Conservation (phyloP, 2,329 filamentous ascomycete species). For the Periconia macrospinosa region DNA sequence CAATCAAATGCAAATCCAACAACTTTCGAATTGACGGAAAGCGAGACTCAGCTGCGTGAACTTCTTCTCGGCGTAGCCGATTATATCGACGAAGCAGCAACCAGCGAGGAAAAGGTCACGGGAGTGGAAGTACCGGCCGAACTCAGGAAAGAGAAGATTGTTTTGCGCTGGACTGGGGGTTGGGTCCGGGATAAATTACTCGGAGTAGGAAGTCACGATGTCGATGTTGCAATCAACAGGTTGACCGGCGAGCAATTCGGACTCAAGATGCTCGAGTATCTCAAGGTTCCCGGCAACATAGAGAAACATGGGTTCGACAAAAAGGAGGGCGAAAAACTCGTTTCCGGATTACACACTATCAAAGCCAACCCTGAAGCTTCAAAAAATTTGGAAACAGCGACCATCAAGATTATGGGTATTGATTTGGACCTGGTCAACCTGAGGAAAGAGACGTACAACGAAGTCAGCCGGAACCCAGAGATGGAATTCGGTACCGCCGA, state of each 20-base stretch:
- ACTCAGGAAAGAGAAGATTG: slow-evolving; percentile 47
- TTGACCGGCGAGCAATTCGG: slow-evolving; percentile 82
- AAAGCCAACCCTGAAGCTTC: slow-evolving; percentile 93
- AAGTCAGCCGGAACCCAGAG: slow-evolving; percentile 85
- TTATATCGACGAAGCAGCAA: slow-evolving; percentile 59
- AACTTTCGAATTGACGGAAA: slow-evolving; percentile 63
- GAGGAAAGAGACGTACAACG: slow-evolving; percentile 84
- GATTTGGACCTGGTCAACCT: slow-evolving; percentile 96
- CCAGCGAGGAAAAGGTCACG: slow-evolving; percentile 25
- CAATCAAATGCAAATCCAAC: slow-evolving; percentile 15
- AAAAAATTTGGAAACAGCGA: slow-evolving; percentile 92
- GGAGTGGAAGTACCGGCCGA: slow-evolving; percentile 46
- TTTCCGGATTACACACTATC: slow-evolving; percentile 78
- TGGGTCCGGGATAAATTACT: slow-evolving; percentile 88
- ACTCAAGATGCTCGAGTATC: slow-evolving; percentile 68
- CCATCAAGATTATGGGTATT: slow-evolving; percentile 79
- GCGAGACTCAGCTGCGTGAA: slow-evolving; percentile 72
- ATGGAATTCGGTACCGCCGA: slow-evolving; percentile 92
- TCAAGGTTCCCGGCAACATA: slow-evolving; percentile 61
- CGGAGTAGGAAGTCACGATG: slow-evolving; percentile 72
- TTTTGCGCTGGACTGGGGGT: slow-evolving; percentile 76
- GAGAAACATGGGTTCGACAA: slow-evolving; percentile 60
- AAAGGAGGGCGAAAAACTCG: slow-evolving; percentile 60
- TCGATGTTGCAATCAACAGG: slow-evolving; percentile 81
- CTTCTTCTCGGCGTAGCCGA: slow-evolving; percentile 81